Evolutionary conservation across 495 filamentous ascomycete genomes (phyloP), one percentile per base, ranked within the genome.

Genomic region (Aspergillus conjunctus): DNA sequence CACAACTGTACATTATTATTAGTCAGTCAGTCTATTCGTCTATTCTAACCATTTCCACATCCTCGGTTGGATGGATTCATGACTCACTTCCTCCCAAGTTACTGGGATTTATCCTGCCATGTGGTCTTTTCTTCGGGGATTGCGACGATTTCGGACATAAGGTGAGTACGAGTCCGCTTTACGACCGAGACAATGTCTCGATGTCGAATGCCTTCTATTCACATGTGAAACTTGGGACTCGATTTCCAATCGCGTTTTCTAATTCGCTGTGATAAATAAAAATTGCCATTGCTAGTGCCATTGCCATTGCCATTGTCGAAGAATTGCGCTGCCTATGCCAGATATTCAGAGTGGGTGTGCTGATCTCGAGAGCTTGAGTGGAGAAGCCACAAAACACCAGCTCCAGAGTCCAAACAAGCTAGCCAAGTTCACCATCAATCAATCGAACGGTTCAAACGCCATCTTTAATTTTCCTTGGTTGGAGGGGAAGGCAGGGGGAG

Each of bases 101-200:
- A 26, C 26, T 26, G 26, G 26, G 5, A 26, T 26, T 26, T 26
- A 26, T 26, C 26, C 37, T 41, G 37, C 37, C 37, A 41, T 41
- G 37, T 41, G 37, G 37, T 41, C 8, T 11, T 4, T 41, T 26
- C 26, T 26, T n/a, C 8, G 37, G 37, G 15, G 37, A 8, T 41
- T 14, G 15, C 3, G 37, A 2, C 26, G 37, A 11, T 11, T 41
- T 41, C 2, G 37, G 11, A 11, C 4, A 14, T 41, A 39, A 26
- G 26, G 2, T 26, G 26, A 26, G 26, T 26, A 26, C 26, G 26
- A 26, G 5, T 41, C 3, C 34, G 3, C 3, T 15, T 15, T 48
- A 48, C 44, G 44, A 48, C 44, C 44, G 44, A 48, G 44, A 48
- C 44, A 48, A 48, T 48, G 44, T 48, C 44, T 48, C 44, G 7